Evolutionary conservation across 768 basidiomycete species (phyloP).

Genomic region (Tricholoma hemisulphureum): DNA sequence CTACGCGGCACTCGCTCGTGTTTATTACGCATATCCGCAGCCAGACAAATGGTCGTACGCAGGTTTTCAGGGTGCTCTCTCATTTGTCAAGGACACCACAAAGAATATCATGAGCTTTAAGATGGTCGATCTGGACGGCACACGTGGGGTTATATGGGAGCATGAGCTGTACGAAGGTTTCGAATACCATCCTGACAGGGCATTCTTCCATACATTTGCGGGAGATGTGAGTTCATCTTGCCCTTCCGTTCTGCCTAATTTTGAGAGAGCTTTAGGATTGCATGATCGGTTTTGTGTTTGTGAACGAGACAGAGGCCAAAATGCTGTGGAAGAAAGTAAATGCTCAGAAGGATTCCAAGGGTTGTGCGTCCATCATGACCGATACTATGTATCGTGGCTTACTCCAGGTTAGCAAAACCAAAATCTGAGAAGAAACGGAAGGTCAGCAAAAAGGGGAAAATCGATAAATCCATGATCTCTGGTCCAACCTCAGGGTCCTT

Average conservation of each 20-base stretch:
- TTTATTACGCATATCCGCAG: constrained; percentile 87
- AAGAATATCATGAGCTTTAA: constrained; percentile 62
- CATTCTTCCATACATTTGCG: constrained; percentile 90
- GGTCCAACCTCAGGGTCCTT: constrained; percentile 77
- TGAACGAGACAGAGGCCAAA: constrained; percentile 82
- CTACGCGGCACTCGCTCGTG: constrained; percentile 76
- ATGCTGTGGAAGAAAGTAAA: constrained; percentile 83
- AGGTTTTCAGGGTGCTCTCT: constrained; percentile 84
- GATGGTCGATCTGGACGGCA: constrained; percentile 82
- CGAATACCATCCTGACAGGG: constrained; percentile 78
- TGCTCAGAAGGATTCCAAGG: constrained; percentile 57
- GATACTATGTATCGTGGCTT: not conserved
- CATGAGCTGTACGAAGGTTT: constrained; percentile 86
- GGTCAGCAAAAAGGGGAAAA: constrained; percentile 63
- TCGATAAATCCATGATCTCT: constrained; percentile 93
- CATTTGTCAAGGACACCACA: constrained; percentile 61
- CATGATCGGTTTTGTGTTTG: constrained; percentile 89
- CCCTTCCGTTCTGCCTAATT: not conserved
- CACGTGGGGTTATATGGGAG: constrained; percentile 88
- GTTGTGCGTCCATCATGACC: constrained; percentile 36
- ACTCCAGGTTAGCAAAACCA: constrained; percentile 41
- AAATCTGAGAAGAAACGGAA: constrained; percentile 53
- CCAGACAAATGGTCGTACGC: constrained; percentile 80
- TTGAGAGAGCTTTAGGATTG: constrained; percentile 55
- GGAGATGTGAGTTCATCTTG: constrained; percentile 72